Evolutionary conservation across 2,329 filamentous ascomycete genomes (phyloP), one percentile per base, ranked within the genome.

Genomic region (Claviceps paspali): DNA sequence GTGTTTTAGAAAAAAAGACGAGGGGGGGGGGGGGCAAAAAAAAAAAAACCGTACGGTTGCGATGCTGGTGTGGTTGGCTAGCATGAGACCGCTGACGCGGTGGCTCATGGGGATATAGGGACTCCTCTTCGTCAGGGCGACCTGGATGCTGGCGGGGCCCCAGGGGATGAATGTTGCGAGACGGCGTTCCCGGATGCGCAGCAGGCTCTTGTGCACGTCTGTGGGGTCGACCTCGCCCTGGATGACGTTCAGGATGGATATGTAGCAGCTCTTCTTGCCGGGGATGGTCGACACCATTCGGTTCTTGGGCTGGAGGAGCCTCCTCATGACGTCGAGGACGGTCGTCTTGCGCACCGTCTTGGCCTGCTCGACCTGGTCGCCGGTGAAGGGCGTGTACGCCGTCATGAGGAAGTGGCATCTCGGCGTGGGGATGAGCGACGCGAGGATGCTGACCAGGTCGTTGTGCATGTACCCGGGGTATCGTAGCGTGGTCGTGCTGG

Each of bases 401-500:
- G 91, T 98, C 77, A 95, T 93, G 41, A 98, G 70, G 72, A 98
- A 98, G 63, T 98, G 92, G 55, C 87, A 94, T 49, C 91, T 79
- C 8, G 91, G 92, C 0, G 88, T 98, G 2, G 91, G 91, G 43
- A 98, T 96, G 29, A 98, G 71, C 15, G 86, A 93, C 18, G 92
- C 91, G 40, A 98, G 73, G 50, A 98, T 96, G 59, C 88, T 91
- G 53, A 94, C 87, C 12, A 98, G 79, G 55, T 98, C 91, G 59
- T 98, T 98, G 67, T 98, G 91, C 91, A 98, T 98, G 63, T 98
- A 98, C 28, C 91, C 91, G 1, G 91, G 91, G 57, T 98, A 98
- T 53, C 91, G 76, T 35, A 98, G 75, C 2, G 92, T 95, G 8
- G 88, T 96, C 4, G 91, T 98, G 54, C 85, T 92, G 28, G 91